These are phyloP conservation scores for Calonectria pauciramosa DNA, from an alignment of 2,329 filamentous ascomycete species.

Conservation along the genomic window DNA sequence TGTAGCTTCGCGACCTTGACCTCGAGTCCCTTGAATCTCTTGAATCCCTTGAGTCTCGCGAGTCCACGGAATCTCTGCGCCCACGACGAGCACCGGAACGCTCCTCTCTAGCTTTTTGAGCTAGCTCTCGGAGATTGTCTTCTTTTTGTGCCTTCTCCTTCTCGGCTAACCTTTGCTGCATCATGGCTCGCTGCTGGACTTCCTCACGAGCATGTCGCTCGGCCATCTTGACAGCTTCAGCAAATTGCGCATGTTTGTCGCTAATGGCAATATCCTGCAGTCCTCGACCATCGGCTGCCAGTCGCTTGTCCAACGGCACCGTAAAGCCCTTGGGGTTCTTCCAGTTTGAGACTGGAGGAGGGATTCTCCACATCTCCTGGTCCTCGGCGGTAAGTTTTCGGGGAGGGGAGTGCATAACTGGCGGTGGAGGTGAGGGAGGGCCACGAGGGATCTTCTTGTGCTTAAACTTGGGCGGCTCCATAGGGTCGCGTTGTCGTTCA, in stretches of 20 bases:
- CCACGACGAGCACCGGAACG: slow-evolving; percentile 68
- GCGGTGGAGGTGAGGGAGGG: slow-evolving; percentile 91
- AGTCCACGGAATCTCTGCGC: slow-evolving; percentile 49
- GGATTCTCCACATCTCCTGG: slow-evolving; percentile 94
- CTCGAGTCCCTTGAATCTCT: slow-evolving; percentile 56
- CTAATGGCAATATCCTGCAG: slow-evolving; percentile 96
- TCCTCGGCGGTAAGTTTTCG: slow-evolving; percentile 96
- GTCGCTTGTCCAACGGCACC: slow-evolving; percentile 92
- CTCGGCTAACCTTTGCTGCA: slow-evolving; percentile 96
- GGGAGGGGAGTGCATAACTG: slow-evolving; percentile 94
- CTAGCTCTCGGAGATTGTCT: slow-evolving; percentile 87
- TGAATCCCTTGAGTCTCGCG: slow-evolving; percentile 55
- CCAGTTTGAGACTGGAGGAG: slow-evolving; percentile 94
- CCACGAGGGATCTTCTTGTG: slow-evolving; percentile 98
- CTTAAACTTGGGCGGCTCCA: slow-evolving; percentile 99
- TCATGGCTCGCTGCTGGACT: slow-evolving; percentile 89
- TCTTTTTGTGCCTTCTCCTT: slow-evolving; percentile 97
- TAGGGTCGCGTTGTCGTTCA: slow-evolving; percentile 90
- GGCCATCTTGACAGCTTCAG: slow-evolving; percentile 93
- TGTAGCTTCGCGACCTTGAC: slow-evolving; percentile 63
- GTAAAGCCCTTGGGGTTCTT: slow-evolving; percentile 99
- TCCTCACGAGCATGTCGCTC: slow-evolving; percentile 96
- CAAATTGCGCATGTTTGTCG: slow-evolving; percentile 97
- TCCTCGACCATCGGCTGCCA: slow-evolving; percentile 92
- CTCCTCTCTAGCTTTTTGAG: slow-evolving; percentile 92